phyloP scores from a whole-genome alignment of 2,329 filamentous ascomycete species.

The Alternaria arbusti region DNA sequence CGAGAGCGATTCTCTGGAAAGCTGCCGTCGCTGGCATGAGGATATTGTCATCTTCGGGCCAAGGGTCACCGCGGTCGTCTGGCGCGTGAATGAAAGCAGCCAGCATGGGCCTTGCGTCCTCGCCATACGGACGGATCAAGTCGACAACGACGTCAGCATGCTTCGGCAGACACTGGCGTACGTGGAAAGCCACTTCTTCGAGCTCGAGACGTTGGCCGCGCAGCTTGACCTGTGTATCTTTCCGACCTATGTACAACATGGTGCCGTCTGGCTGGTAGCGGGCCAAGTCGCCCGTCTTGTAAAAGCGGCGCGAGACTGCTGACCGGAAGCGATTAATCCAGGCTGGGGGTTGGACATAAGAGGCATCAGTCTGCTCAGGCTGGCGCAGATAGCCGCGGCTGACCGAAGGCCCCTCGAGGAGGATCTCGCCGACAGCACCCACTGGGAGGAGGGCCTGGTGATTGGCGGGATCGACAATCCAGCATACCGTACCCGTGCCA shows the following conservation, averaged over 20 bases:
- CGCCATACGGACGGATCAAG: constrained; percentile 22
- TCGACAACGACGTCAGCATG: constrained; percentile 13
- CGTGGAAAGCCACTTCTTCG: constrained; percentile 26
- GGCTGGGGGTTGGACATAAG: neutral
- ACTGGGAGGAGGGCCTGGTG: no score
- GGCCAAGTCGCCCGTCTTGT: constrained; percentile 30
- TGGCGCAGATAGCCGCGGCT: neutral
- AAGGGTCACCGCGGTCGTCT: no score
- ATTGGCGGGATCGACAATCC: neutral
- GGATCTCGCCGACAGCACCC: no score
- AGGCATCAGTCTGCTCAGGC: neutral
- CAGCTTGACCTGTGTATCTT: constrained; percentile 30
- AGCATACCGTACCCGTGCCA: no score
- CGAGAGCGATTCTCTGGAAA: no score
- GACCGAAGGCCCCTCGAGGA: neutral
- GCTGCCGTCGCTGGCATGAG: no score
- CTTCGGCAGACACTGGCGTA: neutral
- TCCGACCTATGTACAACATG: constrained; percentile 18
- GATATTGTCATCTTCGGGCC: no score
- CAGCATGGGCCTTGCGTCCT: no score
- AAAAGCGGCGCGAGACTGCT: no score
- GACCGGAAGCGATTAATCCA: neutral
- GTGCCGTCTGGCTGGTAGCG: constrained; percentile 19
- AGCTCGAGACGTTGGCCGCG: constrained; percentile 28
- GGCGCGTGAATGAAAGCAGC: no score